A percentile compares a stretch with the other conserved stretches of the same genome.
These are phyloP conservation scores for Arabidopsis lyrata DNA, from an alignment of 441 rosid species.

Conservation along the genomic window DNA sequence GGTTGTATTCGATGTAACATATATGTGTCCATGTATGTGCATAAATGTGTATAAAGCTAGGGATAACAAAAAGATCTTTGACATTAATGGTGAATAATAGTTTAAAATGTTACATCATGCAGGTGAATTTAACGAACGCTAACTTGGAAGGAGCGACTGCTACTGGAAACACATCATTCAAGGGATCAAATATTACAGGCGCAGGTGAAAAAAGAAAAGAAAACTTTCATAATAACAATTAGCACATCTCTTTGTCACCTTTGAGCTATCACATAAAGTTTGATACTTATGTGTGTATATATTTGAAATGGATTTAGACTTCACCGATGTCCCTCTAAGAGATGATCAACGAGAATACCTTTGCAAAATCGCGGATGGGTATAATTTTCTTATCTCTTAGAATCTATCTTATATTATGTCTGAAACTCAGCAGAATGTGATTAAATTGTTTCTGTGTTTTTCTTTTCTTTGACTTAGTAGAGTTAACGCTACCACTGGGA, in stretches of 20 bases:
- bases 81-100: slow-evolving; percentile 7
- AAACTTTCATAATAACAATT: slow-evolving; percentile 16
- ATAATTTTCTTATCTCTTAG: slow-evolving; percentile 23
- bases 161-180: slow-evolving; percentile 93
- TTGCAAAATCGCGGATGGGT: slow-evolving; percentile 91
- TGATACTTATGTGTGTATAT: slow-evolving; percentile 17
- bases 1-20: slow-evolving; percentile 50
- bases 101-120: slow-evolving; percentile 31
- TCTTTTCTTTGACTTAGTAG: slow-evolving; percentile 40
- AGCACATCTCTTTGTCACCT: slow-evolving; percentile 2
- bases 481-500: slow-evolving; percentile 80
- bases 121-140: slow-evolving; percentile 87
- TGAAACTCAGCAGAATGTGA: slow-evolving; percentile 4
- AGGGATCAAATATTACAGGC: slow-evolving; percentile 79
- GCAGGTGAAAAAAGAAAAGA: slow-evolving; percentile 53
- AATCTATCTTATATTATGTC: not conserved
- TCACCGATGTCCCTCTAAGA: slow-evolving; percentile 90
- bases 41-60: not conserved
- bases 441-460: not conserved
- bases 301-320: slow-evolving; percentile 59
- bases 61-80: not conserved
- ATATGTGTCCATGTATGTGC: not conserved
- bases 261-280: slow-evolving; percentile 2
- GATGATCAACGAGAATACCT: slow-evolving; percentile 88
- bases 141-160: slow-evolving; percentile 90